Evolutionary conservation across 306 rosid species (phyloP), one percentile per base, ranked within the genome.

Genomic region (Inga oerstediana): DNA sequence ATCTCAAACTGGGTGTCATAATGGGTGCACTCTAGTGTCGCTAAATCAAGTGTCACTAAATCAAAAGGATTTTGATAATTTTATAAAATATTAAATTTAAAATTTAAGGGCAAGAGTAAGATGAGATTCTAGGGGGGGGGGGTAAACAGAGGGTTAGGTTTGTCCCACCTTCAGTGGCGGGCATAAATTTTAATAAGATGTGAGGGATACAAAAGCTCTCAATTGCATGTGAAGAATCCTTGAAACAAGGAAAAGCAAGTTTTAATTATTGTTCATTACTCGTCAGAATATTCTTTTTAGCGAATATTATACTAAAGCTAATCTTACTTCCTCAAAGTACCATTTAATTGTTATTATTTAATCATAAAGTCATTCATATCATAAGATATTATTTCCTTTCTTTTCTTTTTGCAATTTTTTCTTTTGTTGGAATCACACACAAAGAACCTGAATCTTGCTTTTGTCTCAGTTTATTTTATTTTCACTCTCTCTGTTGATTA

Each of bases 171-270:
- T 56, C 10, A 7, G 2, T 56, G 64, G 27, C 24, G n/a, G 3
- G 10, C 64, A 7, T 8, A 12, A 20, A 52, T 56, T 56, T 19
- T 19, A 56, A 20, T 56, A 19, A 7, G 27, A 56, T 5, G 12
- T 56, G 30, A 17, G 12, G 15, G 1, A 3, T 0, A 22, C 71
- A 61, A 22, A 76, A 61, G 34, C 75, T 39, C 43, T 3, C 20
- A 48, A 4, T 70, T 59, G 56, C 24, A 19, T 62, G 80, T 76
- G 72, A 32, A 39, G 76, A 77, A 64, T 61, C 82, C 80, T 85
- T 52, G 82, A 85, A 71, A 81, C 46, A 37, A 20, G 82, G 68
- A 56, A 76, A 80, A 76, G 82, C 32, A 59, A 70, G 61, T 20
- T 76, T 80, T 80, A 9, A n/a, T 41, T 65, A 1, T 75, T 75